Conservation (phyloP, 768 basidiomycete species). For the Lactarius vividus region DNA sequence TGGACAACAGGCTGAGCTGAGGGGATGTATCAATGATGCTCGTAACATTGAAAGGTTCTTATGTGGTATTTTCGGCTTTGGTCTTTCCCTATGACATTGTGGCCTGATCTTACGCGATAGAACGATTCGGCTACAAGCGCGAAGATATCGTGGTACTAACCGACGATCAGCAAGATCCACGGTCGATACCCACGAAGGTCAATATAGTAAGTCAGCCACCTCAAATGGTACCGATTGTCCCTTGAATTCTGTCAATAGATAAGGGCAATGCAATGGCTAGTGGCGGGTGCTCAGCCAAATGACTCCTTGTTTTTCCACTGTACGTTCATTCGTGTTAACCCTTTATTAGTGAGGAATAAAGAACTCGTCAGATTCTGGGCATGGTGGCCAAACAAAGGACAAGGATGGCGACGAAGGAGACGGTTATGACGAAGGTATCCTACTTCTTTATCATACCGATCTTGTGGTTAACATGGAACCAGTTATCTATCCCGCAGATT, state of each 20-base stretch:
- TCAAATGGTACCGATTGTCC: neutral
- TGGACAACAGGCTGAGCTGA: conserved; percentile 41
- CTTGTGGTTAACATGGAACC: neutral
- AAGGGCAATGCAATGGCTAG: conserved; percentile 58
- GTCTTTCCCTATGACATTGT: neutral
- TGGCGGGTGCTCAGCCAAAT: conserved; percentile 50
- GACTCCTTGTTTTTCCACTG: conserved; percentile 56
- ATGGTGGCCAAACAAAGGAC: conserved; percentile 90
- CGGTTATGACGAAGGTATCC: conserved; percentile 72
- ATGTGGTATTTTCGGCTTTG: conserved; percentile 31
- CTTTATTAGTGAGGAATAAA: neutral
- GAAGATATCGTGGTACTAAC: conserved; percentile 60
- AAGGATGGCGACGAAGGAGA: conserved; percentile 73
- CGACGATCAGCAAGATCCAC: conserved; percentile 46
- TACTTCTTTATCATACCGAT: neutral
- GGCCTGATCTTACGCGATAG: conserved; percentile 28
- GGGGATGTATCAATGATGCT: conserved; percentile 62
- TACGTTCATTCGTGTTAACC: conserved; percentile 25
- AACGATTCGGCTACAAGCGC: conserved; percentile 45
- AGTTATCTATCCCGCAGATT: conserved; percentile 92
- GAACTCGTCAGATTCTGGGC: conserved; percentile 69
- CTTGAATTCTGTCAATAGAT: conserved; percentile 33
- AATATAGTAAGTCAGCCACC: conserved; percentile 44
- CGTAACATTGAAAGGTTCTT: conserved; percentile 51
- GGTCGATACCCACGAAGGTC: conserved; percentile 47